phyloP scores from a whole-genome alignment of 495 filamentous ascomycete genomes.

The Penicillium paxilli region DNA sequence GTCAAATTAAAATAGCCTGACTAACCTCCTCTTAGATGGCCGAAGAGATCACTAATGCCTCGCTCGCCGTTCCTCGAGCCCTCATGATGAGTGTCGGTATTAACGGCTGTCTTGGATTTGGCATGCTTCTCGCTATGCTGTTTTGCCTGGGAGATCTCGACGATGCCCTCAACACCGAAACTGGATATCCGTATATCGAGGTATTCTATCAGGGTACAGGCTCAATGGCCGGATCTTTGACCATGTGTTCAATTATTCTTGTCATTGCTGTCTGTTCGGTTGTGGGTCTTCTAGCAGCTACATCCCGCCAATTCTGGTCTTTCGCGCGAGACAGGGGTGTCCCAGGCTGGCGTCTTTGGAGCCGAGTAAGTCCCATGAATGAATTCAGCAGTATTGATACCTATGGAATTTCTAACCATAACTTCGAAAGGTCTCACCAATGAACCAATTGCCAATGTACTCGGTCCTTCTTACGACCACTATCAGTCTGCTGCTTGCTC shows the following conservation, averaged over 20 bases:
- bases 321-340: constrained; percentile 60
- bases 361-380: constrained; percentile 25
- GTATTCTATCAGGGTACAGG: constrained; percentile 46
- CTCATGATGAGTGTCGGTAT: constrained; percentile 37
- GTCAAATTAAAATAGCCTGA: no score
- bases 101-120: constrained; percentile 43
- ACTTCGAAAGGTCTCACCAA: constrained; percentile 6
- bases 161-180: constrained; percentile 28
- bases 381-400: not conserved
- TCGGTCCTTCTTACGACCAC: constrained; percentile 31
- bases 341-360: constrained; percentile 50
- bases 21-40: constrained; percentile 23
- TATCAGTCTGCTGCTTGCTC: constrained; percentile 33
- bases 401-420: not conserved
- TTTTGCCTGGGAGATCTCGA: constrained; percentile 38
- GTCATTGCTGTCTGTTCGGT: constrained; percentile 34
- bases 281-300: constrained; percentile 48
- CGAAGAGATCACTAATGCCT: constrained; percentile 44
- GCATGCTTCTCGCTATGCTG: constrained; percentile 37
- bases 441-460: constrained; percentile 12
- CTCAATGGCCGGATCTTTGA: constrained; percentile 38
- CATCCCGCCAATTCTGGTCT: constrained; percentile 54
- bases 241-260: constrained; percentile 31
- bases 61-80: constrained; percentile 28
- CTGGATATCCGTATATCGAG: constrained; percentile 50